A percentile compares a stretch with the other conserved stretches of the same genome.
These are phyloP conservation scores for Pulchroboletus neoregius DNA, from an alignment of 1,284 basidiomycete genomes.

Conservation along the genomic window DNA sequence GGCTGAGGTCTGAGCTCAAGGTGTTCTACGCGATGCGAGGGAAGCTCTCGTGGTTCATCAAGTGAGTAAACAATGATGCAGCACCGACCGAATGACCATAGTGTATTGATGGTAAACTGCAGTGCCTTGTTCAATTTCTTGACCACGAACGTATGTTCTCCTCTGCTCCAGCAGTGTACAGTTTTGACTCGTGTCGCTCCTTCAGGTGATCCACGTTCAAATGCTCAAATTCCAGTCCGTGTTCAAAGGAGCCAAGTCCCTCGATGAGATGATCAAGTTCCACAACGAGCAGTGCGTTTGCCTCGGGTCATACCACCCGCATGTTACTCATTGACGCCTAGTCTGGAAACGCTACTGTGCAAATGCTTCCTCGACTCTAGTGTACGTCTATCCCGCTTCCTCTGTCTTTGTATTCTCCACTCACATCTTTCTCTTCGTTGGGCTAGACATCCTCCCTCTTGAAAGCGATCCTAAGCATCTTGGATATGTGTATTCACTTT, in stretches of 20 bases:
- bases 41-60: conserved; percentile 77
- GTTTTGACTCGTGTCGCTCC: conserved; percentile 4
- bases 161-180: neutral
- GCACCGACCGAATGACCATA: neutral
- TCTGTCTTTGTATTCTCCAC: neutral
- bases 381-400: conserved; percentile 39
- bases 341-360: conserved; percentile 57
- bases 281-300: conserved; percentile 69
- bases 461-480: conserved; percentile 60
- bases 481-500: conserved; percentile 73
- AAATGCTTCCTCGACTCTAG: conserved; percentile 66
- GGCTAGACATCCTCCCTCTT: conserved; percentile 60
- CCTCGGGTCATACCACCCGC: neutral
- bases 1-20: conserved; percentile 49
- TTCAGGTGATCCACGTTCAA: conserved; percentile 67
- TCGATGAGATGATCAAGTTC: conserved; percentile 72
- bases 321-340: conserved; percentile 27
- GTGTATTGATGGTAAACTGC: conserved; percentile 12
- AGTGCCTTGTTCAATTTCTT: conserved; percentile 74
- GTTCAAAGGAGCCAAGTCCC: conserved; percentile 54
- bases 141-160: conserved; percentile 58
- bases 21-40: conserved; percentile 70
- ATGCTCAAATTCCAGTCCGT: conserved; percentile 53
- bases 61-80: conserved; percentile 48
- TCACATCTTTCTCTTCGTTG: no score